Evolutionary conservation across 164 flowering plant species (phyloP).

Genomic region (Nelumbo lutea): DNA sequence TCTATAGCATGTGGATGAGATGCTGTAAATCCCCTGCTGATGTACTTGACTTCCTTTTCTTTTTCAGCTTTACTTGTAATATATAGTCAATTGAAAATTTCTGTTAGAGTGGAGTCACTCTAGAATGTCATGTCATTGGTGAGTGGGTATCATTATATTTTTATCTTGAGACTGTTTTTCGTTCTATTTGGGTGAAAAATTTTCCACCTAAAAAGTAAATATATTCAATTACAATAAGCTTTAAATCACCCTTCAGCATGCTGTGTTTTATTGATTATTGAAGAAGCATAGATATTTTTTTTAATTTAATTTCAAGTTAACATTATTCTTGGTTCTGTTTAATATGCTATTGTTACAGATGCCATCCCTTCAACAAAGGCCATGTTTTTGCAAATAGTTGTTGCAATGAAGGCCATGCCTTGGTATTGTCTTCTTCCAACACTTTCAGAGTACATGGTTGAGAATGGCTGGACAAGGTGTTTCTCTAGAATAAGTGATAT

Average conservation of each 20-base stretch:
- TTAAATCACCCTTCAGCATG: background rate
- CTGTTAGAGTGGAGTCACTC: no score
- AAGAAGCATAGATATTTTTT: background rate
- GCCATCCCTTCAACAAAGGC: conserved; percentile 74
- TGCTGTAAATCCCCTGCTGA: no score
- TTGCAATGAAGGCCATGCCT: conserved; percentile 98
- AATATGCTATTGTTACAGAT: conserved; percentile 44
- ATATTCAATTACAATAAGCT: no score
- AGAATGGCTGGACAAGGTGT: conserved; percentile 86
- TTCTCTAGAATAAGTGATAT: conserved; percentile 62
- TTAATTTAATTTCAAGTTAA: background rate
- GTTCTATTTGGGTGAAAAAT: no score
- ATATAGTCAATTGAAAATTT: no score
- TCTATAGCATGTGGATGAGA: no score
- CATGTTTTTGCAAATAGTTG: conserved; percentile 80
- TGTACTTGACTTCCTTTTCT: no score
- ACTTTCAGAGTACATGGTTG: conserved; percentile 83
- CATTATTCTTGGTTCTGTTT: conserved; percentile 1
- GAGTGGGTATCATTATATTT: no score
- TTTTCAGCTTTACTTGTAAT: no score
- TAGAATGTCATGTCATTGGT: no score
- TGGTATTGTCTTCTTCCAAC: conserved; percentile 77
- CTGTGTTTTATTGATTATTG: background rate
- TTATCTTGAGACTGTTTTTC: no score
- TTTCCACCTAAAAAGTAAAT: no score